Conservation (phyloP, 768 basidiomycete species). For the Termitomyces sp. region DNA sequence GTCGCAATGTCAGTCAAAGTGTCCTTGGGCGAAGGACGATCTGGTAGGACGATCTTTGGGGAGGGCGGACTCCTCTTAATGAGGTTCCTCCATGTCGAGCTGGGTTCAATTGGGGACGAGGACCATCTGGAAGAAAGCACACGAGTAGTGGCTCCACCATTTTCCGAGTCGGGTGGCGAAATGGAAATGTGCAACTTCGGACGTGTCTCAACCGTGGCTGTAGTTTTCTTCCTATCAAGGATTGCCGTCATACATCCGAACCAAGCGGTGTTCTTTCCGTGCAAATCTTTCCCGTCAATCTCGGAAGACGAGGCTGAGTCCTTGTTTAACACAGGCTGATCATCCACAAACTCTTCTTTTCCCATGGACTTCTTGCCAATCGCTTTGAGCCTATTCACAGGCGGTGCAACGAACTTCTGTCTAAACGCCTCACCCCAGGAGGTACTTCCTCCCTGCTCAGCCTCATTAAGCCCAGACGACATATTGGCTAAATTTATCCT, state of each 20-base stretch:
- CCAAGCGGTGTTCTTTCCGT: slow-evolving; percentile 20
- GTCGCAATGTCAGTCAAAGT: slow-evolving; percentile 30
- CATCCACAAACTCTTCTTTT: slow-evolving; percentile 25
- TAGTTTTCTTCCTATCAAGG: slow-evolving; percentile 15
- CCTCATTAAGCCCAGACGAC: slow-evolving; percentile 22
- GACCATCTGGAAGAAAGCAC: slow-evolving; percentile 29
- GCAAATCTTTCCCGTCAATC: slow-evolving; percentile 7
- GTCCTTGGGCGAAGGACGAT: slow-evolving; percentile 23
- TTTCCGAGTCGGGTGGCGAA: slow-evolving; percentile 20
- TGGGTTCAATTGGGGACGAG: slow-evolving; percentile 26
- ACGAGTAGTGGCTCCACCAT: slow-evolving; percentile 10
- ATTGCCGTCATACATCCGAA: slow-evolving; percentile 21
- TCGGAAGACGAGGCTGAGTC: slow-evolving; percentile 11
- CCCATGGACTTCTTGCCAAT: slow-evolving; percentile 36
- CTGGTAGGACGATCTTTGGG: slow-evolving; percentile 21
- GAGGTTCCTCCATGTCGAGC: slow-evolving; percentile 27
- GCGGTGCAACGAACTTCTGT: slow-evolving; percentile 16
- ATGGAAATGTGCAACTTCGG: slow-evolving; percentile 40
- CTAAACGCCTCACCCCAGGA: slow-evolving; percentile 7
- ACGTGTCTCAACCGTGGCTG: slow-evolving; percentile 11
- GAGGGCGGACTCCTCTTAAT: slow-evolving; percentile 20
- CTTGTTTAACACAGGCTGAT: slow-evolving; percentile 17
- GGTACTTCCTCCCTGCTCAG: slow-evolving; percentile 12
- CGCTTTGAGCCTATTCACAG: slow-evolving; percentile 36
- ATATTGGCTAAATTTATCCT: slow-evolving; percentile 43